These are phyloP conservation scores for Penicillium fuscoglaucum DNA, from an alignment of 2,329 filamentous ascomycete genomes.

Conservation along the genomic window DNA sequence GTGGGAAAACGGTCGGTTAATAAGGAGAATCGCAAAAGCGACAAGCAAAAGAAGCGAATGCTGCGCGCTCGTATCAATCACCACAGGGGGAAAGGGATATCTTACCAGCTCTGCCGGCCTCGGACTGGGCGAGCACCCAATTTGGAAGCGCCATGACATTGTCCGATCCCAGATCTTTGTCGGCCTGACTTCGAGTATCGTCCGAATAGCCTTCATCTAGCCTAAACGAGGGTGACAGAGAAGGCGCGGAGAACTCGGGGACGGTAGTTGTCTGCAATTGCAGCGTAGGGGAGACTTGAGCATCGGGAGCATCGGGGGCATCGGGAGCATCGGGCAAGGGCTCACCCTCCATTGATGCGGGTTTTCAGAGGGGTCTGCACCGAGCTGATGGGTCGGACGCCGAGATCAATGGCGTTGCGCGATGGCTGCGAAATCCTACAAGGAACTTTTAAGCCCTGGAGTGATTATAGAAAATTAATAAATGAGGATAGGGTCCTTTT, in stretches of 20 bases:
- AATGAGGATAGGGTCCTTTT: neutral
- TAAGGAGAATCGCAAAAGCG: conserved; percentile 7
- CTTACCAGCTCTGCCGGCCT: conserved; percentile 58
- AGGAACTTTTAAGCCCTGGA: neutral
- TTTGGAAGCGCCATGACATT: conserved; percentile 51
- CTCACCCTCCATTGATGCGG: conserved; percentile 35
- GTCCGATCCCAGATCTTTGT: conserved; percentile 40
- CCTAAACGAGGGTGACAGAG: conserved; percentile 50
- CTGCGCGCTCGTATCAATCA: neutral
- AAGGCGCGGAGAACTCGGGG: conserved; percentile 31
- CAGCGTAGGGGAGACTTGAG: conserved; percentile 25
- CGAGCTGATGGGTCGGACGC: conserved; percentile 5
- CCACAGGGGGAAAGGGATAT: neutral
- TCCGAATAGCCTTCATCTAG: conserved; percentile 88
- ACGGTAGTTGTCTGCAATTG: conserved; percentile 29
- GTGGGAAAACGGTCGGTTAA: conserved; percentile 20
- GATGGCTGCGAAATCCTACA: neutral
- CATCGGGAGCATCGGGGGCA: conserved; percentile 20
- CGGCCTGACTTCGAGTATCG: conserved; percentile 57
- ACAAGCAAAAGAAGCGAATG: neutral
- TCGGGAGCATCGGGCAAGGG: conserved; percentile 20
- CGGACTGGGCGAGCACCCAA: conserved; percentile 56
- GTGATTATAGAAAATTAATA: neutral
- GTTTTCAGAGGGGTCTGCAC: conserved; percentile 4
- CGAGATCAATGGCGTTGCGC: conserved; percentile 5